Base-by-base conservation (phyloP, 225 moss, liverwort and hornwort genomes). In the Pseudoscleropodium purum region DNA sequence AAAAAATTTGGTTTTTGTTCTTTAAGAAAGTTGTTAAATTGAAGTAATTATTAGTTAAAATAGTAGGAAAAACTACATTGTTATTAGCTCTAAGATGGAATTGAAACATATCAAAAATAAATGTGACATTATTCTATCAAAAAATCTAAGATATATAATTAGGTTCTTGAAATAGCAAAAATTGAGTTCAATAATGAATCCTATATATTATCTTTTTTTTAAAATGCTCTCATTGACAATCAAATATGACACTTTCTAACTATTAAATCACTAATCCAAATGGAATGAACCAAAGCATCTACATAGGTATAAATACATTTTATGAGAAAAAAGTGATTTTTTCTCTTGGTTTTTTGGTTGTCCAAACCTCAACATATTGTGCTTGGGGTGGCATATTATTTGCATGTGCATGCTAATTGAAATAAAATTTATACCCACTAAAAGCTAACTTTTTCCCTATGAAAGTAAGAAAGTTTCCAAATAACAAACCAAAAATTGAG, bases 161-260 rank as follows among this genome's bases (percentile, higher is more conserved):
- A 24, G 8, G 0, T 23, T 69, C 6, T 21, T 24, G 2, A 23
- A 21, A n/a, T n/a, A n/a, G 24, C 7, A 2, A 13, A 7, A n/a
- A n/a, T 7, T 36, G 39, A 23, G 39, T 24, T 39, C 1, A n/a
- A n/a, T 24, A n/a, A 39, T 69, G 1, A 39, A 23, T 24, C 13
- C 7, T 13, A 13, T 4, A 0, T 7, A 24, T 13, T 69, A 23
- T 24, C 13, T 13, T 39, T 13, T 69, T 0, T 24, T n/a, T 2
- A 69, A n/a, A 24, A 69, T 57, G 8, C 57, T 57, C 57, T 57
- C 57, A 20, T 57, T 8, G 57, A 57, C 57, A 20, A 57, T 57
- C 7, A 57, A 8, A 57, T 57, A 57, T 39, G 23, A 41, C 6
- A n/a, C n/a, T n/a, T 41, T 39, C 0, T 41, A 72, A 41, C 25